phyloP scores from a whole-genome alignment of 2,329 filamentous ascomycete genomes.

The Lecanosticta acicola region DNA sequence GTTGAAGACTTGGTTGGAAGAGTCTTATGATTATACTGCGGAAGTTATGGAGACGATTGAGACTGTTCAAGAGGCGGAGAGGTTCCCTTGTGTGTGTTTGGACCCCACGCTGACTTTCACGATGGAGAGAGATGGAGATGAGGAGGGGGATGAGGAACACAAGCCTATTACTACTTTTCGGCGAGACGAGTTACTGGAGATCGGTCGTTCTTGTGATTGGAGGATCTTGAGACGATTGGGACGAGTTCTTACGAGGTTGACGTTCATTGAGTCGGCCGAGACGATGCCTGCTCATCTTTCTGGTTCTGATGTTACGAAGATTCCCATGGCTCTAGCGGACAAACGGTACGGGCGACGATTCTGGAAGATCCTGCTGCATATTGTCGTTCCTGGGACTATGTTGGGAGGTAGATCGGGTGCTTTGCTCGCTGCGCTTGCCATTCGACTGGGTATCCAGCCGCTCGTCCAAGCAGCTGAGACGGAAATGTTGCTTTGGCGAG shows the following conservation, averaged over 20 bases:
- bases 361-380: constrained; percentile 13
- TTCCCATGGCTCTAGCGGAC: constrained; percentile 10
- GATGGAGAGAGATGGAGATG: neutral
- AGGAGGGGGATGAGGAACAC: constrained; percentile 5
- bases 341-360: constrained; percentile 9
- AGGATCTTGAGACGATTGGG: constrained; percentile 9
- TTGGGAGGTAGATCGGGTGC: constrained; percentile 6
- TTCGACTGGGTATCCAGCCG: constrained; percentile 10
- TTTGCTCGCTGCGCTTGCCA: constrained; percentile 10
- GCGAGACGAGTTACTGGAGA: constrained; percentile 13
- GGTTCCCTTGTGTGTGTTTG: constrained; percentile 13
- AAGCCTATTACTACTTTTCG: constrained; percentile 10
- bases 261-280: constrained; percentile 8
- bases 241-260: constrained; percentile 11
- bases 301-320: constrained; percentile 4
- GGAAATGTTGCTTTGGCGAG: constrained; percentile 6
- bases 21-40: constrained; percentile 15
- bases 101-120: constrained; percentile 9
- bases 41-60: constrained; percentile 11
- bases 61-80: constrained; percentile 3
- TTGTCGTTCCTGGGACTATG: constrained; percentile 16
- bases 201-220: constrained; percentile 11
- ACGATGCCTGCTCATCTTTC: constrained; percentile 10
- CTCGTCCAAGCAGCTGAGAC: constrained; percentile 9
- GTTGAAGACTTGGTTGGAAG: constrained; percentile 14